phyloP scores from a whole-genome alignment of 306 rosid species.

The Adenanthera pavonina region DNA sequence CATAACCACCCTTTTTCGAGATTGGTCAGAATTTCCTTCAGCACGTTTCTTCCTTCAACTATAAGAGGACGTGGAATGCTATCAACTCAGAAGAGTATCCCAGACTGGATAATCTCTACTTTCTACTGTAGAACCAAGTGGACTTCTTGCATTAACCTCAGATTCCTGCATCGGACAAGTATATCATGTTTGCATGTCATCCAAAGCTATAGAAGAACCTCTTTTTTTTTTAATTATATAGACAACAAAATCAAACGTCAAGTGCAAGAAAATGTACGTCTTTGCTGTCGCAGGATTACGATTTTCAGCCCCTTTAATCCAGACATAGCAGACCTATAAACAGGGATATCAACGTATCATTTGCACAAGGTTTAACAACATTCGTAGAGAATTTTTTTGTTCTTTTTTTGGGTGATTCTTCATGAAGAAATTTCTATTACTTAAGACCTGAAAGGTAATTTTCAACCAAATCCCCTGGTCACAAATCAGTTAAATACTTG shows the following conservation, averaged over 20 bases:
- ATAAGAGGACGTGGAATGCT: too few species aligned
- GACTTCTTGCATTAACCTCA: constrained; percentile 11
- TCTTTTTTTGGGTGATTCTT: too few species aligned
- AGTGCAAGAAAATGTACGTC: constrained; percentile 68
- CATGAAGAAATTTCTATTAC: not conserved
- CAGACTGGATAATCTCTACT: constrained; percentile 30
- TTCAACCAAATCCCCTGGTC: too few species aligned
- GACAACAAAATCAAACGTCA: constrained; percentile 47
- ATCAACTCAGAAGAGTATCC: not conserved
- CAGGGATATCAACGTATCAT: not conserved
- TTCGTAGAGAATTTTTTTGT: not conserved
- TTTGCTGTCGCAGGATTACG: constrained; percentile 88
- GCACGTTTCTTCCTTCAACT: too few species aligned
- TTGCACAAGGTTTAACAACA: not conserved
- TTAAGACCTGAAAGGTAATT: not conserved
- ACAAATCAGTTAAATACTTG: too few species aligned
- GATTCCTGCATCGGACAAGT: constrained; percentile 26
- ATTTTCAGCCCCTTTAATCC: constrained; percentile 98
- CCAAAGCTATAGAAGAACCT: constrained; percentile 3
- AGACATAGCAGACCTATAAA: constrained; percentile 84
- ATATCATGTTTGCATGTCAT: constrained; percentile 1
- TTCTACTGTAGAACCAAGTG: constrained; percentile 8
- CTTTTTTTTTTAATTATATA: not conserved
- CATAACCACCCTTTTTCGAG: too few species aligned
- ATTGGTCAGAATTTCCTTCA: too few species aligned